Conservation (phyloP, 768 basidiomycete species). For the Cystofilobasidium bisporidii region DNA sequence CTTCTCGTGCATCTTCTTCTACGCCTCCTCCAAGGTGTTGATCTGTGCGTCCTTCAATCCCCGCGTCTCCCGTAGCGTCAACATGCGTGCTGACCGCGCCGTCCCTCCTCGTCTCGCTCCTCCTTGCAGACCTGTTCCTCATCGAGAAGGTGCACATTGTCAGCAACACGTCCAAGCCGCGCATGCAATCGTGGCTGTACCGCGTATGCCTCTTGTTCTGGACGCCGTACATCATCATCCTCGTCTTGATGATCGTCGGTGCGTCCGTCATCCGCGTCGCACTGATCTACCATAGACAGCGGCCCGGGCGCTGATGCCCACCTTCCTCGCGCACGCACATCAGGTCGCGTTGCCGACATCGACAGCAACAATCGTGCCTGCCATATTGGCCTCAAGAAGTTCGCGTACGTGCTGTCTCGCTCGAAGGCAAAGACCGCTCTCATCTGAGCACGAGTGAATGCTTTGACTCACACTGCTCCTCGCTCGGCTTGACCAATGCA, state of each 20-base stretch:
- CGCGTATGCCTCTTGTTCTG: constrained; percentile 14
- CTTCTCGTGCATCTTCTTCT: constrained; percentile 26
- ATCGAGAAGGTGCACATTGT: constrained; percentile 28
- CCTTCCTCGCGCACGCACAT: too few species aligned
- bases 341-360: constrained; percentile 21
- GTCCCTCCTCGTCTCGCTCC: not conserved
- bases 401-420: constrained; percentile 7
- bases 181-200: constrained; percentile 20
- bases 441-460: too few species aligned
- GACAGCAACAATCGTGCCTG: constrained; percentile 3
- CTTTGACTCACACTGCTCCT: not conserved
- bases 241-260: constrained; percentile 25
- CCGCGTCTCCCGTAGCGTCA: too few species aligned
- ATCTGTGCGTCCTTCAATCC: not conserved
- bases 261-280: too few species aligned
- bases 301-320: too few species aligned
- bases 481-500: not conserved
- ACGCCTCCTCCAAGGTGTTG: constrained; percentile 25
- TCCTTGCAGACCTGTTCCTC: constrained; percentile 13
- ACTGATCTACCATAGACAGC: too few species aligned
- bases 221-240: constrained; percentile 20
- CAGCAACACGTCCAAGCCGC: constrained; percentile 16
- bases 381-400: constrained; percentile 22
- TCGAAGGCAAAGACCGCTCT: not conserved
- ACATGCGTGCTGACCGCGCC: not conserved